Percentiles rank a stretch among this genome's conserved stretches.
phyloP scores from a whole-genome alignment of 2,329 filamentous ascomycete species.

The Cadophora gregata region DNA sequence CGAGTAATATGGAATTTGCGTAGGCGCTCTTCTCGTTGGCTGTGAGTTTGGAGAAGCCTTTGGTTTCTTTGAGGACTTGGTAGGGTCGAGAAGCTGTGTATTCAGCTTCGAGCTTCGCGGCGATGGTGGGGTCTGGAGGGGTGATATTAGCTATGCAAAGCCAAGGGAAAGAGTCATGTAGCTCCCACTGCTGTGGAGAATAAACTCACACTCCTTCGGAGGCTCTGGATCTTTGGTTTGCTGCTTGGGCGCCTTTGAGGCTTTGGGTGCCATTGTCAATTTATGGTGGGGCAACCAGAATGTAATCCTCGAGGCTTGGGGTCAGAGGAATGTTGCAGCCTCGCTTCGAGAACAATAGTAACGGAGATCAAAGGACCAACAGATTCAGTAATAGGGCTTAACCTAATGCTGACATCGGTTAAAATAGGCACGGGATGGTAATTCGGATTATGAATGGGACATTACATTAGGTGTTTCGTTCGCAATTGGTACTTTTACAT shows the following conservation, averaged over 20 bases:
- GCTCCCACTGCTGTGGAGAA: neutral
- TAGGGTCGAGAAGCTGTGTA: conserved; percentile 39
- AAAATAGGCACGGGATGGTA: neutral
- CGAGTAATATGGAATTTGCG: conserved; percentile 35
- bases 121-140: conserved; percentile 38
- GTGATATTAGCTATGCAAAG: conserved; percentile 19
- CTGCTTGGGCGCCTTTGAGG: conserved; percentile 34
- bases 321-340: conserved; percentile 32
- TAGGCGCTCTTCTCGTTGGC: conserved; percentile 38
- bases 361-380: conserved; percentile 13
- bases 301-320: conserved; percentile 21
- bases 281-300: conserved; percentile 28
- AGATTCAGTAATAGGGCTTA: neutral
- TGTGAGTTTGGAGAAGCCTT: conserved; percentile 34
- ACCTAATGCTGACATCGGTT: neutral
- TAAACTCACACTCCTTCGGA: conserved; percentile 36
- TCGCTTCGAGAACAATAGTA: conserved; percentile 34
- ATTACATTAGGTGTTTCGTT: conserved; percentile 24
- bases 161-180: neutral
- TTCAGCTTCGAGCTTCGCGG: conserved; percentile 36
- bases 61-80: conserved; percentile 33
- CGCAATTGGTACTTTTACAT: conserved; percentile 21
- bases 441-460: neutral
- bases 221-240: conserved; percentile 33
- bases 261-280: conserved; percentile 40